These are phyloP conservation scores for Letharia columbiana DNA, from an alignment of 495 filamentous ascomycete genomes.

Conservation along the genomic window DNA sequence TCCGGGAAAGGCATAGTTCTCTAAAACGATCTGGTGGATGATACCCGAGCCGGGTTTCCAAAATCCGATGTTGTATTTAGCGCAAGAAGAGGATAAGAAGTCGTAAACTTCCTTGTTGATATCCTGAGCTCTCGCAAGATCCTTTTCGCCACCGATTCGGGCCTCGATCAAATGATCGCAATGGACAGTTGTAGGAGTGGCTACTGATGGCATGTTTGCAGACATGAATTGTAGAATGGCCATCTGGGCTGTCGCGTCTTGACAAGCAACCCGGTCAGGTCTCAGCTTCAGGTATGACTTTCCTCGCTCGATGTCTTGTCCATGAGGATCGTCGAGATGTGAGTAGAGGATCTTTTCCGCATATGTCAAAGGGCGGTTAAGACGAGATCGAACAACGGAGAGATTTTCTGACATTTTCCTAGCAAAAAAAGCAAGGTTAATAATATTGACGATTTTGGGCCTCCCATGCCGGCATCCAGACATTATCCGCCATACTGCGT, in stretches of 20 bases:
- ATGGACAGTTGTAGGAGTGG: conserved; percentile 93
- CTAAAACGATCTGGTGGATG: conserved; percentile 97
- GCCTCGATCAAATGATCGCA: conserved; percentile 99
- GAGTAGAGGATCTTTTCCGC: conserved; percentile 99
- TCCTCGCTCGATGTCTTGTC: conserved; percentile 91
- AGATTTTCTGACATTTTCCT: conserved; percentile 99
- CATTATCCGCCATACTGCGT: background rate
- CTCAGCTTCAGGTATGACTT: conserved; percentile 91
- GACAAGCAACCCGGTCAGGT: conserved; percentile 96
- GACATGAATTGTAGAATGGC: conserved; percentile 99
- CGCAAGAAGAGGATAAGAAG: conserved; percentile 88
- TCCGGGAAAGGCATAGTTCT: conserved; percentile 99
- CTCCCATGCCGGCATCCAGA: background rate
- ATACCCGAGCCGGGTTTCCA: conserved; percentile 98
- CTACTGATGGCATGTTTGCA: conserved; percentile 87
- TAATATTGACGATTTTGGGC: conserved; percentile 24
- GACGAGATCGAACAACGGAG: conserved; percentile 70
- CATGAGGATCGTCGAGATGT: conserved; percentile 94
- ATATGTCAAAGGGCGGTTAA: conserved; percentile 88
- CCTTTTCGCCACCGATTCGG: conserved; percentile 87
- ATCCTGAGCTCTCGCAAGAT: conserved; percentile 79
- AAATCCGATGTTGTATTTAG: conserved; percentile 99
- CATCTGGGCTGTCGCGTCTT: conserved; percentile 99
- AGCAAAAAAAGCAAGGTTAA: conserved; percentile 38
- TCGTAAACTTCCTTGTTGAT: conserved; percentile 99